A percentile compares a stretch with the other conserved stretches of the same genome.
Evolutionary conservation across 352 stramenopile species (phyloP).

Genomic region (Globisporangium nunn): DNA sequence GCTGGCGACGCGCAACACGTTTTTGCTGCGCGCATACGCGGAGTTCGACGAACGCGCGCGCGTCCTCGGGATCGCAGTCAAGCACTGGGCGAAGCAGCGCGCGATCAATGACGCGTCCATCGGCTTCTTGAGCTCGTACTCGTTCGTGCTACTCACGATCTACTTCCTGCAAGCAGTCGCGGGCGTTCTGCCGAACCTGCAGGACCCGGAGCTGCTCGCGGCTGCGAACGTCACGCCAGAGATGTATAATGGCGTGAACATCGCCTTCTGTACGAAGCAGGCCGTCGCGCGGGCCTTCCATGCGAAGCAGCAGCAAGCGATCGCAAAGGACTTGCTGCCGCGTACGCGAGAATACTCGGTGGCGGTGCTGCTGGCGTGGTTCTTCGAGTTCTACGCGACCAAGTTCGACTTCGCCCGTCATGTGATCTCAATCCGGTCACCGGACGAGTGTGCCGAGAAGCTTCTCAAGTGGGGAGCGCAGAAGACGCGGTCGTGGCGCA

Average conservation of each 20-base stretch:
- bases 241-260: constrained; percentile 51
- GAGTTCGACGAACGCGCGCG: constrained; percentile 70
- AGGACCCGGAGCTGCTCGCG: constrained; percentile 59
- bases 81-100: constrained; percentile 97
- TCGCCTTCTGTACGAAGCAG: constrained; percentile 59
- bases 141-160: constrained; percentile 96
- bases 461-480: constrained; percentile 27
- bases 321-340: not conserved
- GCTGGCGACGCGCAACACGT: constrained; percentile 72
- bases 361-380: constrained; percentile 86
- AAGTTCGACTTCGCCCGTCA: constrained; percentile 94
- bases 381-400: constrained; percentile 96
- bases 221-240: constrained; percentile 22
- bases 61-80: constrained; percentile 92
- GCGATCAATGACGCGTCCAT: constrained; percentile 94
- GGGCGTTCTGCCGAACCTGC: constrained; percentile 93
- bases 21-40: constrained; percentile 73
- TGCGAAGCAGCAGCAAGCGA: constrained; percentile 2
- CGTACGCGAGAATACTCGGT: constrained; percentile 19
- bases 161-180: constrained; percentile 90
- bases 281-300: constrained; percentile 38
- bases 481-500: constrained; percentile 65
- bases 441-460: constrained; percentile 32
- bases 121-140: constrained; percentile 97
- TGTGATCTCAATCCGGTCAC: constrained; percentile 89